These are phyloP conservation scores for Kappamyces sp. DNA, from an alignment of 192 early-diverging fungal species.

Conservation along the genomic window DNA sequence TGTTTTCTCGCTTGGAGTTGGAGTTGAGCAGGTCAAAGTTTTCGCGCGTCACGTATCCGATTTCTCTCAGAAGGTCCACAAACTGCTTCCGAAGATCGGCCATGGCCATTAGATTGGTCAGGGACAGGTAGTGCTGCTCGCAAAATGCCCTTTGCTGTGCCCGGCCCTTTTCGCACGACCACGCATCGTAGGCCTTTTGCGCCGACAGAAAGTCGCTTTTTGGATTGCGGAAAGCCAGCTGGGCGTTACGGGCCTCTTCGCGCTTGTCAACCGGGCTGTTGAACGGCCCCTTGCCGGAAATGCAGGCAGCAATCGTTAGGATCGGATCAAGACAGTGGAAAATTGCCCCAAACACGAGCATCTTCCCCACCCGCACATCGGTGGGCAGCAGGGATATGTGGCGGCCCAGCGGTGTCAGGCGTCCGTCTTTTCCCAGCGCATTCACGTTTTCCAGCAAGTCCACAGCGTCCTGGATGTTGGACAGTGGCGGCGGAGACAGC, in stretches of 20 bases:
- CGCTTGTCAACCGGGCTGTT: constrained; percentile 38
- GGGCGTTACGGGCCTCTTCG: constrained; percentile 47
- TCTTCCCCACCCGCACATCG: constrained; percentile 40
- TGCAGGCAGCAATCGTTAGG: constrained; percentile 38
- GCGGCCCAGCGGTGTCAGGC: constrained; percentile 33
- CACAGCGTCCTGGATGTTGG: constrained; percentile 28
- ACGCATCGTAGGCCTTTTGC: constrained; percentile 42
- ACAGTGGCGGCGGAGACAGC: constrained; percentile 28
- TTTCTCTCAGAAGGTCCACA: constrained; percentile 52
- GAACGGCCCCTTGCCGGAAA: constrained; percentile 38
- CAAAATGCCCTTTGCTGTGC: constrained; percentile 30
- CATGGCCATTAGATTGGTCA: constrained; percentile 57
- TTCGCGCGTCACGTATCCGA: constrained; percentile 48
- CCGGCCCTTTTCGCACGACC: constrained; percentile 29
- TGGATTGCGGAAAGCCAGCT: constrained; percentile 33
- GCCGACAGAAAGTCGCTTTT: constrained; percentile 69
- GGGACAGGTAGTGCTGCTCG: constrained; percentile 60
- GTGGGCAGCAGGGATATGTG: constrained; percentile 38
- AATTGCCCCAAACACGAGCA: constrained; percentile 41
- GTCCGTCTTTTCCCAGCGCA: constrained; percentile 23
- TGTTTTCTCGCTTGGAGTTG: constrained; percentile 49
- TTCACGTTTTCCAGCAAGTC: constrained; percentile 25
- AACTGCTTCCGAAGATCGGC: constrained; percentile 52
- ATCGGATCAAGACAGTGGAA: constrained; percentile 39
- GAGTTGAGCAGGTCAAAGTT: constrained; percentile 45